Conservation (phyloP, 2,329 filamentous ascomycete species). For the Ascochyta fabae region DNA sequence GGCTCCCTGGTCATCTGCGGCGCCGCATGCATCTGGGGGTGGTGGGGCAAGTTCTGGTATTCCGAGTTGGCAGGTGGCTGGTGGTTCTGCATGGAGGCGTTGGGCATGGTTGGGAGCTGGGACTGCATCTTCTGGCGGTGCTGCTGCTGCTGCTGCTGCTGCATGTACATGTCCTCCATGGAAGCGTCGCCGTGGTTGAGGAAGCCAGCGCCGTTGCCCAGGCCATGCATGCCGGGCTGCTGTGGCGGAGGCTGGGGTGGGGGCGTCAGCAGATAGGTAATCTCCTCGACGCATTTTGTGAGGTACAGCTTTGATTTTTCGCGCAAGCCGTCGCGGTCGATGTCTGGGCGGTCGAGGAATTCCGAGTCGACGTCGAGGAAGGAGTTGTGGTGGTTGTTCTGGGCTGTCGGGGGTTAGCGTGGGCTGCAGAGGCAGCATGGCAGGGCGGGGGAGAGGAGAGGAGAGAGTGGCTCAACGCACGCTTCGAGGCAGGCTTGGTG, state of each 20-base stretch:
- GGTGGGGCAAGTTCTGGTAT: constrained; percentile 49
- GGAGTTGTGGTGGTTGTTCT: constrained; percentile 56
- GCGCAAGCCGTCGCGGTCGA: constrained; percentile 64
- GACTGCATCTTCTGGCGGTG: constrained; percentile 61
- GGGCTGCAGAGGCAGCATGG: not conserved
- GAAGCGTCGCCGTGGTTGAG: constrained; percentile 60
- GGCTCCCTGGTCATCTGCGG: constrained; percentile 55
- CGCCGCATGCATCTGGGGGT: constrained; percentile 49
- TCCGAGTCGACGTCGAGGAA: constrained; percentile 59
- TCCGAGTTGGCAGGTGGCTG: constrained; percentile 57
- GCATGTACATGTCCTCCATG: constrained; percentile 65
- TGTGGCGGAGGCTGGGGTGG: constrained; percentile 66
- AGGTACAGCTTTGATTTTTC: constrained; percentile 69
- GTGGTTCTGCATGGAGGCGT: constrained; percentile 64
- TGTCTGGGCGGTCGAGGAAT: constrained; percentile 52
- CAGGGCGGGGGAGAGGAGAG: not conserved
- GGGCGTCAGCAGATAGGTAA: constrained; percentile 72
- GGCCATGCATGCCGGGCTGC: constrained; percentile 48
- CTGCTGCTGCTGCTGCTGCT: constrained; percentile 53
- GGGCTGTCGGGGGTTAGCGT: constrained; percentile 50
- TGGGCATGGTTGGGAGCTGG: constrained; percentile 46
- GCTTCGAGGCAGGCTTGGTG: constrained; percentile 39
- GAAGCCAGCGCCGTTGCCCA: constrained; percentile 50
- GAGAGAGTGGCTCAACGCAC: constrained; percentile 29
- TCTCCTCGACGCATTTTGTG: constrained; percentile 70